Percentiles rank a stretch among this genome's conserved stretches.
Evolutionary conservation across 495 filamentous ascomycete genomes (phyloP).

Genomic region (Xylaria flabelliformis): DNA sequence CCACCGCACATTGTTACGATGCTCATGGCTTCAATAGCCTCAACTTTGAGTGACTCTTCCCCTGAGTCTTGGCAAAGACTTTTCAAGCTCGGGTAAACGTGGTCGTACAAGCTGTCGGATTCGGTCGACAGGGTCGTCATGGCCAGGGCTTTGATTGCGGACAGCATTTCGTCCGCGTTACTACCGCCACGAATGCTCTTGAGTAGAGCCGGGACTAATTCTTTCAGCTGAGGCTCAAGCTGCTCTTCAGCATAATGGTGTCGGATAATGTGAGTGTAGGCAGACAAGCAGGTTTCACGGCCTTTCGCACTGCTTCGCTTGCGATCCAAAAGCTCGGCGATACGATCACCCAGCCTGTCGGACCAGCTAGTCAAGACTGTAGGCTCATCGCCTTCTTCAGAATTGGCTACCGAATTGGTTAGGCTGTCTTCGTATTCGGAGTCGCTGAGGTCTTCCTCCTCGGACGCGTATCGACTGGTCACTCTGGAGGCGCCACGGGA

Average conservation of each 20-base stretch:
- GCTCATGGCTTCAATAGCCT: constrained; percentile 76
- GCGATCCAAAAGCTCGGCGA: constrained; percentile 82
- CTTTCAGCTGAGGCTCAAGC: constrained; percentile 63
- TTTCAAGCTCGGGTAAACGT: constrained; percentile 68
- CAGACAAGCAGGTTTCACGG: constrained; percentile 72
- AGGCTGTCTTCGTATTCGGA: constrained; percentile 53
- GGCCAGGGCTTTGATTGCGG: constrained; percentile 77
- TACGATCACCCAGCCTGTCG: constrained; percentile 70
- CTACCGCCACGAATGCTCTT: constrained; percentile 74
- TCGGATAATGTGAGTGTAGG: constrained; percentile 75
- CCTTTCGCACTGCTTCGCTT: constrained; percentile 84
- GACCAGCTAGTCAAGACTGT: constrained; percentile 59
- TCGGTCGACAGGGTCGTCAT: constrained; percentile 77
- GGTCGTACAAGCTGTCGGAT: constrained; percentile 73
- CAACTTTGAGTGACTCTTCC: constrained; percentile 68
- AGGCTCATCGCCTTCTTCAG: constrained; percentile 54
- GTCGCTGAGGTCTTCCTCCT: constrained; percentile 76
- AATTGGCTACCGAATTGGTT: constrained; percentile 58
- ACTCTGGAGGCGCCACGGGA: constrained; percentile 66
- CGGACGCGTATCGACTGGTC: constrained; percentile 69
- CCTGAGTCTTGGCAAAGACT: constrained; percentile 71
- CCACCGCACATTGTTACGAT: constrained; percentile 80
- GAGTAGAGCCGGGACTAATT: constrained; percentile 74
- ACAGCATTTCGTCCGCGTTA: constrained; percentile 73
- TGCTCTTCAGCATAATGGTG: constrained; percentile 74